These are phyloP conservation scores for Panaeolus cyanescens DNA, from an alignment of 768 basidiomycete genomes.

Conservation along the genomic window DNA sequence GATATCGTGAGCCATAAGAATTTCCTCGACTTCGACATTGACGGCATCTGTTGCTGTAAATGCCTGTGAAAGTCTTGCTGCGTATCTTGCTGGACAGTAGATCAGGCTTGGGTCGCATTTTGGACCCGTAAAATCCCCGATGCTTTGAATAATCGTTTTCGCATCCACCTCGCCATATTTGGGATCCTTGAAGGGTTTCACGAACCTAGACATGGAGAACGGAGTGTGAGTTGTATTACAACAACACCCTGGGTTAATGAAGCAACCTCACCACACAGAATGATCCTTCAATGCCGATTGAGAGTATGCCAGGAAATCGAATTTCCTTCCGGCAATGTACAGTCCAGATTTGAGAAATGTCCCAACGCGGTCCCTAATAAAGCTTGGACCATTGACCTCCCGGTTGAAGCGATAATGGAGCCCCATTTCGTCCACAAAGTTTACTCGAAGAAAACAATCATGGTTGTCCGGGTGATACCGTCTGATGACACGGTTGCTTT, in stretches of 20 bases:
- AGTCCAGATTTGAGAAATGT: constrained; percentile 46
- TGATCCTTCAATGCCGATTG: constrained; percentile 75
- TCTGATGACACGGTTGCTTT: constrained; percentile 64
- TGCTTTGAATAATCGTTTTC: constrained; percentile 47
- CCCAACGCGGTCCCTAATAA: constrained; percentile 51
- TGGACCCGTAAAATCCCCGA: constrained; percentile 57
- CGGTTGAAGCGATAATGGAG: constrained; percentile 56
- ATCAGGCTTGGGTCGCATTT: constrained; percentile 47
- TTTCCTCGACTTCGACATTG: constrained; percentile 48
- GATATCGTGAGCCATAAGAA: constrained; percentile 41
- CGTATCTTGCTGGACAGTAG: constrained; percentile 70
- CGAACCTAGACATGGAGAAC: constrained; percentile 52
- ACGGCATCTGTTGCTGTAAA: constrained; percentile 75
- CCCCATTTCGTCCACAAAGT: constrained; percentile 60
- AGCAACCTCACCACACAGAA: constrained; percentile 47
- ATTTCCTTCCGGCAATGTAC: constrained; percentile 53
- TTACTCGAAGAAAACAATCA: constrained; percentile 62
- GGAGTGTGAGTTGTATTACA: not conserved
- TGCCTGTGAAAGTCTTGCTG: constrained; percentile 70
- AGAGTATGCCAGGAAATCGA: constrained; percentile 71
- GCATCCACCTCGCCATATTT: constrained; percentile 37
- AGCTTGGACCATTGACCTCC: constrained; percentile 53
- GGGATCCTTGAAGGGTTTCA: constrained; percentile 51
- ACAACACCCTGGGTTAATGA: not conserved
- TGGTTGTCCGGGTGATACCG: constrained; percentile 44